Conservation (phyloP, 306 rosid species). For the Citrullus amarus region DNA sequence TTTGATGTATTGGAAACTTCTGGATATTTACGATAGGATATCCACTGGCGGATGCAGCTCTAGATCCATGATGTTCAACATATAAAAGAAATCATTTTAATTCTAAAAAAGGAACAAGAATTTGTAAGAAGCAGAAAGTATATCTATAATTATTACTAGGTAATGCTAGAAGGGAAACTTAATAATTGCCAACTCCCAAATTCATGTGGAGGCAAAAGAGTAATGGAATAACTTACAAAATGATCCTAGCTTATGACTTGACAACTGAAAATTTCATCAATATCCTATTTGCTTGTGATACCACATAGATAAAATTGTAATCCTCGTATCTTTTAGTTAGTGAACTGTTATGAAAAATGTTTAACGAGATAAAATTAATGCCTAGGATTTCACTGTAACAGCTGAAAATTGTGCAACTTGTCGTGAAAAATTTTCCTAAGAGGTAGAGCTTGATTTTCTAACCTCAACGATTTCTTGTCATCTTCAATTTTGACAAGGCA, state of each 20-base stretch:
- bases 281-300: neutral
- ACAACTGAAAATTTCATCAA: neutral
- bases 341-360: neutral
- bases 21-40: neutral
- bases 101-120: neutral
- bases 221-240: neutral
- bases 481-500: constrained; percentile 81
- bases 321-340: neutral
- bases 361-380: neutral
- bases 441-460: constrained; percentile 11
- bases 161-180: neutral
- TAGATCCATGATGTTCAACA: neutral
- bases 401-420: neutral
- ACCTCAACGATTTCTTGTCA: constrained; percentile 58
- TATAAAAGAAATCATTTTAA: neutral
- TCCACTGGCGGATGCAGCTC: neutral
- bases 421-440: neutral
- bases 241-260: neutral
- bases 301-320: neutral
- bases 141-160: neutral
- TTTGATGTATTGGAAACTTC: neutral
- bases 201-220: neutral
- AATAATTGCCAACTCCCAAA: neutral
- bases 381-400: neutral
- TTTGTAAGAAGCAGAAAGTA: neutral